Conservation (phyloP, 2,329 filamentous ascomycete species). For the Trichoderma sp. region DNA sequence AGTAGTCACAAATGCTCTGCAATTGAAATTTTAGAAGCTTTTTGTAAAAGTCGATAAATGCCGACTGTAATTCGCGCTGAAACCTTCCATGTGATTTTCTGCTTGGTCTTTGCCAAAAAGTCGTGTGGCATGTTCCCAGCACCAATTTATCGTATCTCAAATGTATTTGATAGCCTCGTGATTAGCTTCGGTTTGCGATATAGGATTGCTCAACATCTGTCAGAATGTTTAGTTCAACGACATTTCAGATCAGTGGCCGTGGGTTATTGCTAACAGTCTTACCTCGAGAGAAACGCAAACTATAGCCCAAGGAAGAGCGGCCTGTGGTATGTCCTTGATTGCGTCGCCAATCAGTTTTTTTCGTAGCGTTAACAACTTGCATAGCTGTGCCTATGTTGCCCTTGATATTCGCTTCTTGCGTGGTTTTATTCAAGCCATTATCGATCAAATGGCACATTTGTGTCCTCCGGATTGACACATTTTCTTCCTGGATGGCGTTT, state of each 20-base stretch:
- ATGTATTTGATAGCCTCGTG: conserved; percentile 37
- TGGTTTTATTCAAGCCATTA: background rate
- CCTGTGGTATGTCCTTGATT: conserved; percentile 36
- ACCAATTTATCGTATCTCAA: conserved; percentile 41
- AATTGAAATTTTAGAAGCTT: conserved; percentile 44
- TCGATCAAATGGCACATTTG: background rate
- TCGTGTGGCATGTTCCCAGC: conserved; percentile 35
- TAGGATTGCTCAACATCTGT: conserved; percentile 37
- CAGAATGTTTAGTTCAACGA: too few species aligned
- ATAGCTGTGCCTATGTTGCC: too few species aligned
- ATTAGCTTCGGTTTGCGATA: conserved; percentile 33
- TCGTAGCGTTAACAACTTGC: background rate
- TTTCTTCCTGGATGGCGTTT: background rate
- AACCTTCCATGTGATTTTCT: background rate
- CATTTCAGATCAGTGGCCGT: background rate
- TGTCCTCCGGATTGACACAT: background rate
- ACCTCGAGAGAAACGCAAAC: conserved; percentile 41
- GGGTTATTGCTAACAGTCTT: background rate
- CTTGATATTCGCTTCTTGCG: background rate
- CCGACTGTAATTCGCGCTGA: conserved; percentile 22
- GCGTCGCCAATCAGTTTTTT: conserved; percentile 11
- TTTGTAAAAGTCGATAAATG: conserved; percentile 41
- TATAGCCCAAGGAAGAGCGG: conserved; percentile 41
- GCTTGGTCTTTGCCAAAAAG: background rate
- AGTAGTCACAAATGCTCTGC: conserved; percentile 42